Conservation (phyloP, 352 stramenopile genomes). For the Phytophthora multivora region DNA sequence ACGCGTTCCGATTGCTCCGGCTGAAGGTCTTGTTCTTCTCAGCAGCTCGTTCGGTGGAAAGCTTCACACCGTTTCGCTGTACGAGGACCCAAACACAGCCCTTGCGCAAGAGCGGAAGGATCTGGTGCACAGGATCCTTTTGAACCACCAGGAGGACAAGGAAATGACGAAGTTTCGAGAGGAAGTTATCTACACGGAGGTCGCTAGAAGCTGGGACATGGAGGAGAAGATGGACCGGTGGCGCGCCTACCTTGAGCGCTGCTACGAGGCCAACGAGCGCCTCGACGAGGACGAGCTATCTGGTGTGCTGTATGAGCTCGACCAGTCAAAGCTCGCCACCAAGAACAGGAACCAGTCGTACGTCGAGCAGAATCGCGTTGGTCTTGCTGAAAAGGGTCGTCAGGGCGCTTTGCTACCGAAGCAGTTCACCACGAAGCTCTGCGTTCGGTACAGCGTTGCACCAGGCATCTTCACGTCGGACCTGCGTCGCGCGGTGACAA, state of each 20-base stretch:
- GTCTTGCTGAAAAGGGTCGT: conserved; percentile 39
- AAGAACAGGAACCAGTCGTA: conserved; percentile 54
- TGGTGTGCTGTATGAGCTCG: conserved; percentile 39
- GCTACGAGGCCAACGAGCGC: conserved; percentile 52
- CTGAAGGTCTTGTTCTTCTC: conserved; percentile 87
- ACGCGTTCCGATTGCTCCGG: conserved; percentile 86
- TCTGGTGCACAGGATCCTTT: conserved; percentile 62
- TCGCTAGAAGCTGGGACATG: conserved; percentile 55
- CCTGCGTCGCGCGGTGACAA: conserved; percentile 59
- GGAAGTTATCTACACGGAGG: conserved; percentile 76
- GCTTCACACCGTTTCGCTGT: conserved; percentile 77
- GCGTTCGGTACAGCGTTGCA: conserved; percentile 67
- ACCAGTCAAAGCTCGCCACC: conserved; percentile 37
- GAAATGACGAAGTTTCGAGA: conserved; percentile 71
- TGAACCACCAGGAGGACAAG: conserved; percentile 51
- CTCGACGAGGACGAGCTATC: conserved; percentile 52
- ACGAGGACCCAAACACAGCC: conserved; percentile 67
- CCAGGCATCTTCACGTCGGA: conserved; percentile 81
- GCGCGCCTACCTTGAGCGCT: conserved; percentile 61
- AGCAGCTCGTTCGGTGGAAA: conserved; percentile 84
- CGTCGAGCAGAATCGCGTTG: conserved; percentile 57
- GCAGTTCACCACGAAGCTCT: conserved; percentile 83
- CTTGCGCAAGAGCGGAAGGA: conserved; percentile 60
- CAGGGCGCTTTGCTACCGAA: conserved; percentile 62
- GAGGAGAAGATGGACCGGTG: conserved; percentile 60